Base-by-base conservation (phyloP, 495 filamentous ascomycete species). In the Podospora fimiseda region DNA sequence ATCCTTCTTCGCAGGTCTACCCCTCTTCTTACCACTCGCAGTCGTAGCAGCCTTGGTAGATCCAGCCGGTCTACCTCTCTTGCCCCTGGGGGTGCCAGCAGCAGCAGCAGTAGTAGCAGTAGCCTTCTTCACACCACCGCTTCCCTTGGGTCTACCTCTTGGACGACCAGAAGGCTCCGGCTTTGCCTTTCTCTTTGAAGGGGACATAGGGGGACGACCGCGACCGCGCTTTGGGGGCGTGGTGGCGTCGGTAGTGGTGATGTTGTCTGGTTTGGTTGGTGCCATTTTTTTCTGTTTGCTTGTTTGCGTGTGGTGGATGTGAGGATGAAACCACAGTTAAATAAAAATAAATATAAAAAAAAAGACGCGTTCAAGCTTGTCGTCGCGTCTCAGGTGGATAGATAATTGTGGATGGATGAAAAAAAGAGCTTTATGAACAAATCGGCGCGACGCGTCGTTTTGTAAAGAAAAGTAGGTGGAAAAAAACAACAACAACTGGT, bases 81-180 rank as follows among this genome's bases (percentile, higher is more conserved):
- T 51, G 27, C 19, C 33, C 11, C 30, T 37, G 40, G 37, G 5
- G 30, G 43, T 23, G 46, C 14, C 39, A 23, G 30, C 48, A 47
- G 41, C 53, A 38, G 30, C 48, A 43, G 8, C 45, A 27, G 22
- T 38, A 43, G 16, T 40, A 46, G 24, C 41, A 51, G 16, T 38
- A 9, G 22, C 11, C 45, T 71, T 74, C 62, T 72, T 72, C 9
- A 67, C 65, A 20, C 64, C 64, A 16, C 63, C 60, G 39, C 56
- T 62, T 50, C 72, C 74, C 47, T 70, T 67, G 56, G 74, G 74
- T 13, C 74, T 60, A 43, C 74, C 74, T 33, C 74, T 70, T 14
- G 72, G 72, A 9, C 70, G 67, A 22, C 74, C 74, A 22, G 65
- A 49, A 20, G 74, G 70, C 13, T 64, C 48, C 23, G 68, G 22